phyloP scores from a whole-genome alignment of 176 grass and related monocot genomes.

The Carex kokanica region DNA sequence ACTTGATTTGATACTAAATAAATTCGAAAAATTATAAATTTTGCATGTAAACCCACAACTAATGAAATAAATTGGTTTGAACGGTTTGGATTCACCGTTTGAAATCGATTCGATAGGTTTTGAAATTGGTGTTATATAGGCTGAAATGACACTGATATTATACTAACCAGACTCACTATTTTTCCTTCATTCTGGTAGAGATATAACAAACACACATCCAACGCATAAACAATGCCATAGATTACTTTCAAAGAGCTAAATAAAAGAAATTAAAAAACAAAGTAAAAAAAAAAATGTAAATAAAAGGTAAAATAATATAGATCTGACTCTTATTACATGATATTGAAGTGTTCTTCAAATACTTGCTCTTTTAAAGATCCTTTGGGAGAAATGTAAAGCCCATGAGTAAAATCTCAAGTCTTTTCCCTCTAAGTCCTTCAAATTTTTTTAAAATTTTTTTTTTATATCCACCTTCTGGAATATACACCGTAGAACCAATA shows the following conservation, averaged over 20 bases:
- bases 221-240: too few species aligned
- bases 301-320: not conserved
- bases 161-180: too few species aligned
- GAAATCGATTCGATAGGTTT: too few species aligned
- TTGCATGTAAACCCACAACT: too few species aligned
- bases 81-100: too few species aligned
- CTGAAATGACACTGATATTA: too few species aligned
- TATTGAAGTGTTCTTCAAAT: slow-evolving; percentile 56
- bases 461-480: slow-evolving; percentile 66
- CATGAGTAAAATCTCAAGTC: slow-evolving; percentile 55
- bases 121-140: too few species aligned
- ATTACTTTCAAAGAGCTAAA: not conserved
- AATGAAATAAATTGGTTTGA: too few species aligned
- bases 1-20: too few species aligned
- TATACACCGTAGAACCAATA: slow-evolving; percentile 41
- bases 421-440: slow-evolving; percentile 66
- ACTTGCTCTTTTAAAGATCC: slow-evolving; percentile 43
- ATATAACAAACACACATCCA: too few species aligned
- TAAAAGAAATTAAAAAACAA: not conserved
- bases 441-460: not conserved
- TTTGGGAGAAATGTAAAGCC: slow-evolving; percentile 40
- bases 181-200: too few species aligned
- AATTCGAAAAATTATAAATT: too few species aligned
- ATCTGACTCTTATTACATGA: slow-evolving; percentile 40
- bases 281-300: not conserved